Conservation (phyloP, 2,329 filamentous ascomycete genomes). For the Cladosporium sp. region DNA sequence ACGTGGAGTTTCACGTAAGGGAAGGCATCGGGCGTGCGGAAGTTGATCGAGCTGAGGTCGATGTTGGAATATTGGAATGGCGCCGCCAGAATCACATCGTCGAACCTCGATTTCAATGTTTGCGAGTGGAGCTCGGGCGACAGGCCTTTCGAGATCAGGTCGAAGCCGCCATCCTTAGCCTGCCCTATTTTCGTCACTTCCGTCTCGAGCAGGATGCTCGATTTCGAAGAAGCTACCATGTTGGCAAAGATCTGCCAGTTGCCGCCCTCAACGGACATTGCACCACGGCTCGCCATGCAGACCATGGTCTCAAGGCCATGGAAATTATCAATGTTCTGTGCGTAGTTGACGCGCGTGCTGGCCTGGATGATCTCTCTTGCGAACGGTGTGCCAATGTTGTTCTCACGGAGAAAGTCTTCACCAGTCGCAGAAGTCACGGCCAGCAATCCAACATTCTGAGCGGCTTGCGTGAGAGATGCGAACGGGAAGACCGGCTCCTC, state of each 20-base stretch:
- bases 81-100: constrained; percentile 67
- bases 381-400: constrained; percentile 63
- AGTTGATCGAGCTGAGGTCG: constrained; percentile 37
- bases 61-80: constrained; percentile 79
- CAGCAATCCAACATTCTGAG: constrained; percentile 60
- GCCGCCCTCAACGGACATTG: constrained; percentile 70
- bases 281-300: constrained; percentile 82
- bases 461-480: constrained; percentile 62
- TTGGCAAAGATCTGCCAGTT: constrained; percentile 92
- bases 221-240: constrained; percentile 63
- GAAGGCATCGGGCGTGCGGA: constrained; percentile 62
- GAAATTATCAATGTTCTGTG: constrained; percentile 76
- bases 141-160: not conserved
- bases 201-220: constrained; percentile 59
- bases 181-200: constrained; percentile 55
- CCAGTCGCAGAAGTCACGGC: constrained; percentile 65
- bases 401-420: constrained; percentile 61
- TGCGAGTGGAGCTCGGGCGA: constrained; percentile 1
- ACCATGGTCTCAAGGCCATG: constrained; percentile 89
- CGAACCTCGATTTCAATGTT: constrained; percentile 26
- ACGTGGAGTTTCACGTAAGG: constrained; percentile 84
- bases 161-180: not conserved
- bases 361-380: constrained; percentile 80
- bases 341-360: constrained; percentile 89
- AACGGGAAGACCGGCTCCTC: constrained; percentile 79